Evolutionary conservation across 352 stramenopile genomes (phyloP).

Genomic region (Salisapilia sapeloensis): DNA sequence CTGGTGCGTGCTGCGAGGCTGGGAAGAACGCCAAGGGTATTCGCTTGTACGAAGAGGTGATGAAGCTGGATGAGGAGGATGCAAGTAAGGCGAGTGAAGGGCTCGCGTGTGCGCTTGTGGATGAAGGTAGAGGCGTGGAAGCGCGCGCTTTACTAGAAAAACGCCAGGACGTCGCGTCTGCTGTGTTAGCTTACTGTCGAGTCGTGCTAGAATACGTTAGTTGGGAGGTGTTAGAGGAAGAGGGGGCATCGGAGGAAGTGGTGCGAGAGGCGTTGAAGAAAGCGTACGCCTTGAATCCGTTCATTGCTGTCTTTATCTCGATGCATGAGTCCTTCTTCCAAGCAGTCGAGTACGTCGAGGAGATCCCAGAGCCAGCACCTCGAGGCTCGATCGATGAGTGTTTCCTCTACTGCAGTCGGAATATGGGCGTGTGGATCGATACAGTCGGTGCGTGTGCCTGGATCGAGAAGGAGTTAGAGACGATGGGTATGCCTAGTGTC

Average conservation of each 20-base stretch:
- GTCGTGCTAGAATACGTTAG: conserved; percentile 80
- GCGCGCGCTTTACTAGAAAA: conserved; percentile 51
- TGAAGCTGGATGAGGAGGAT: conserved; percentile 54
- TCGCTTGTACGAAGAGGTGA: conserved; percentile 67
- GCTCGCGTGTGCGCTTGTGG: conserved; percentile 52
- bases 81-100: conserved; percentile 42
- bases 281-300: conserved; percentile 62
- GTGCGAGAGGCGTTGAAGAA: conserved; percentile 50
- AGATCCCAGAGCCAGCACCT: conserved; percentile 45
- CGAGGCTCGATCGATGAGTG: conserved; percentile 67
- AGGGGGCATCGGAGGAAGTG: conserved; percentile 56
- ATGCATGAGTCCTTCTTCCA: conserved; percentile 67
- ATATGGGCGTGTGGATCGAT: conserved; percentile 75
- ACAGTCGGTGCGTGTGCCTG: conserved; percentile 64
- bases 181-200: conserved; percentile 64
- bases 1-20: conserved; percentile 47
- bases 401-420: conserved; percentile 62
- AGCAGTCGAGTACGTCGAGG: conserved; percentile 69
- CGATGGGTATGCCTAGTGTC: conserved; percentile 20
- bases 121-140: conserved; percentile 61
- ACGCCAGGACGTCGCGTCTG: conserved; percentile 27
- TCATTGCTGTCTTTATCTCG: conserved; percentile 66
- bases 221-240: conserved; percentile 76
- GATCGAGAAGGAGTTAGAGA: conserved; percentile 67
- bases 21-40: conserved; percentile 60